These are phyloP conservation scores for Claviceps maximensis DNA, from an alignment of 2,329 filamentous ascomycete species.

Conservation along the genomic window DNA sequence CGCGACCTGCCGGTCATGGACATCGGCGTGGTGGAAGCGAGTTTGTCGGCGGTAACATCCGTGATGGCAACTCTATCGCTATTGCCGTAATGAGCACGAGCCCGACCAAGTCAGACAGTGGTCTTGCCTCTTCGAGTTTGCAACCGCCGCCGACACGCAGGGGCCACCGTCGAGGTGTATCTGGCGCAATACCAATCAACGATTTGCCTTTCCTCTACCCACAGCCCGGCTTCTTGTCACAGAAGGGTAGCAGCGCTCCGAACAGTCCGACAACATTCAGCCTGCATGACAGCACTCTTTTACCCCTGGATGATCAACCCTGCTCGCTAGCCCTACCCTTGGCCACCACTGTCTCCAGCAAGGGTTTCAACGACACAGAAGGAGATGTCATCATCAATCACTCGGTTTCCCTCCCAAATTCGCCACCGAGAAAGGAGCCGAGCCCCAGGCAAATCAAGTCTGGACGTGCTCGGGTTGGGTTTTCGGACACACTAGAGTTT, in stretches of 20 bases:
- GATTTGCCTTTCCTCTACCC: conserved; percentile 63
- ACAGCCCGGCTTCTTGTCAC: conserved; percentile 34
- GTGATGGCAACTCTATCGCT: conserved; percentile 43
- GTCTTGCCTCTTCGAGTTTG: conserved; percentile 43
- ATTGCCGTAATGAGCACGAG: conserved; percentile 53
- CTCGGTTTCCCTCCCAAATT: conserved; percentile 4
- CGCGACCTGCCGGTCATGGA: conserved; percentile 50
- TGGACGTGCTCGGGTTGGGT: conserved; percentile 57
- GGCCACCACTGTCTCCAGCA: neutral
- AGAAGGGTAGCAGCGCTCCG: conserved; percentile 49
- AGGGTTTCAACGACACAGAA: neutral
- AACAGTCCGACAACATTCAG: conserved; percentile 42
- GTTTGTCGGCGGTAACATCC: conserved; percentile 63
- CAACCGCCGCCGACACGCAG: conserved; percentile 36
- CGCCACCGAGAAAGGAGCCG: conserved; percentile 4
- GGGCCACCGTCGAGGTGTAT: conserved; percentile 57
- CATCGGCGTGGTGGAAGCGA: conserved; percentile 77
- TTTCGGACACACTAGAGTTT: conserved; percentile 73
- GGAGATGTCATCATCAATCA: conserved; percentile 1
- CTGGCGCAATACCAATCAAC: conserved; percentile 69
- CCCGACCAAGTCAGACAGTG: conserved; percentile 50
- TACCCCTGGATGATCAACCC: conserved; percentile 10
- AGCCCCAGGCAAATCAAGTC: conserved; percentile 18
- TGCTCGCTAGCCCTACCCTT: conserved; percentile 5
- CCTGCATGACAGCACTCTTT: conserved; percentile 11